Evolutionary conservation across 2,329 filamentous ascomycete species (phyloP), one percentile per base, ranked within the genome.

Genomic region (Penicillium brevicompactum): DNA sequence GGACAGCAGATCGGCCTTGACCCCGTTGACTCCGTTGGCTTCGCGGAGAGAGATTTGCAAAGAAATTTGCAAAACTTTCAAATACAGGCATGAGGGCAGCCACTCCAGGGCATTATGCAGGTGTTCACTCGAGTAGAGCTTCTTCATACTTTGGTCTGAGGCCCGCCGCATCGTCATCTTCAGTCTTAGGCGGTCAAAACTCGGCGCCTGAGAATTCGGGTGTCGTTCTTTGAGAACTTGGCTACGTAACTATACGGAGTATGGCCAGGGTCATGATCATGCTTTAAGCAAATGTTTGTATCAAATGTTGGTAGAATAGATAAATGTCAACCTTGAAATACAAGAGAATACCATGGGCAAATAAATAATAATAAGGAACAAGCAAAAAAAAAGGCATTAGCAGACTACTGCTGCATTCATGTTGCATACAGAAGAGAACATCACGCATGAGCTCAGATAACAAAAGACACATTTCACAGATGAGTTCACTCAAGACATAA

Each of bases 401-500:
- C 57, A 59, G 59, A 21, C 56, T 55, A 46, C 44, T 53, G 46
- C 53, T 53, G 59, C 55, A 53, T 53, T 56, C 59, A 56, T 56
- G 41, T 48, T 51, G 57, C 48, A 51, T 51, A 58, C 44, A 58
- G 51, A 52, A 44, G 37, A 52, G 50, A 58, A 57, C 53, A 57
- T 61, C 61, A 62, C 56, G 59, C 59, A 57, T 62, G 56, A 60
- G 55, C 59, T 57, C 55, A 49, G 47, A 37, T 57, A 46, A 54
- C 46, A 61, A 59, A 63, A 57, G 58, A 58, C 57, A 60, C 61
- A 62, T 66, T 54, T 43, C 47, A 46, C 32, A 53, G 51, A 62
- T 58, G 51, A 61, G 58, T 59, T 60, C 56, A 67, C 65, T 62
- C 60, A 69, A 67, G 53, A 65, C 61, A 66, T 62, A 66, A 70